Percentiles rank a stretch among this genome's conserved stretches.
Conservation (phyloP, 371 early-diverging fungal genomes). For the Mucor velutinosus region DNA sequence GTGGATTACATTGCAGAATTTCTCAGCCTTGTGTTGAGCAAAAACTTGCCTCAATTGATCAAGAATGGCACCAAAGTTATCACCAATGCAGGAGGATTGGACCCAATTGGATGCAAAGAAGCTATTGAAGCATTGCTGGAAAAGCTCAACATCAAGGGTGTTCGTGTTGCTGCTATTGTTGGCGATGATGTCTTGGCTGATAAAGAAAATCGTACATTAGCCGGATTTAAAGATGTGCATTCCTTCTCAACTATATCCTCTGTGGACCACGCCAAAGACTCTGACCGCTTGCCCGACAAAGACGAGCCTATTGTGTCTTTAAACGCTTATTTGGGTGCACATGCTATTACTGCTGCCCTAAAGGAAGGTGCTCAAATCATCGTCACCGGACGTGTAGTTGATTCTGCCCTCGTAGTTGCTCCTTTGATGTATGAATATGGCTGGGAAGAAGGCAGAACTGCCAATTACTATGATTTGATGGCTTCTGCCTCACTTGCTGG, state of each 20-base stretch:
- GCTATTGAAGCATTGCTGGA: conserved; percentile 64
- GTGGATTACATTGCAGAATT: conserved; percentile 69
- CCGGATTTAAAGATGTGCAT: conserved; percentile 37
- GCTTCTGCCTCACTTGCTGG: conserved; percentile 75
- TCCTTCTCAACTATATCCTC: conserved; percentile 56
- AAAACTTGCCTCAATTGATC: conserved; percentile 56
- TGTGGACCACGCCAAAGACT: conserved; percentile 44
- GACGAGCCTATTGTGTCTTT: conserved; percentile 59
- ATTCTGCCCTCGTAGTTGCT: conserved; percentile 59
- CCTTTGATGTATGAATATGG: conserved; percentile 29
- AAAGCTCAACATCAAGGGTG: conserved; percentile 46
- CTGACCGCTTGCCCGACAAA: conserved; percentile 53
- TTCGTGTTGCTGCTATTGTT: conserved; percentile 68
- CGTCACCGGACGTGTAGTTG: conserved; percentile 77
- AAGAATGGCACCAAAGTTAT: conserved; percentile 67
- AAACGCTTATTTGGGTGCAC: conserved; percentile 69
- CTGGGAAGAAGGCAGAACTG: conserved; percentile 18
- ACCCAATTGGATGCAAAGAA: conserved; percentile 68
- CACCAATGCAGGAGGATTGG: conserved; percentile 78
- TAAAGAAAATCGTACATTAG: conserved; percentile 31
- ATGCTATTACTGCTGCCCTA: conserved; percentile 64
- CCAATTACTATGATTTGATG: conserved; percentile 61
- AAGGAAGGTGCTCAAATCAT: conserved; percentile 68
- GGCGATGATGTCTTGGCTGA: conserved; percentile 65
- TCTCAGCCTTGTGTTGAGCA: conserved; percentile 54